phyloP scores from a whole-genome alignment of 140 eudicot species.

The Cichorium intybus region DNA sequence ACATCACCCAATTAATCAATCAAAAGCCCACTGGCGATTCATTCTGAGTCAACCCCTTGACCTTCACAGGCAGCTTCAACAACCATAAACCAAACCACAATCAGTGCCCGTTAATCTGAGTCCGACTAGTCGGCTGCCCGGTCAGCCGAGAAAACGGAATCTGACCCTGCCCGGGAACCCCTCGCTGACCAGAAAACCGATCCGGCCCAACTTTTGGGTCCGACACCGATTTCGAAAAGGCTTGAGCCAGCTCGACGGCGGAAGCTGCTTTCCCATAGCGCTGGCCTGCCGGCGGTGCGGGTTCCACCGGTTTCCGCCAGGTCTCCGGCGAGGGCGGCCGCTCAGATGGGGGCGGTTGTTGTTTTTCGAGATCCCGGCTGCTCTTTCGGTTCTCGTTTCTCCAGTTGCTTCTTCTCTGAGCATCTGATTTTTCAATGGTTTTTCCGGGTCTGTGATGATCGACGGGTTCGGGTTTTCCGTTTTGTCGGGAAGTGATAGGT shows the following conservation, averaged over 20 bases:
- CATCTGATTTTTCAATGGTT: conserved; percentile 48
- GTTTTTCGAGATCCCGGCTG: conserved; percentile 57
- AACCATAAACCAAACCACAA: not conserved
- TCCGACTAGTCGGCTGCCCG: conserved; percentile 50
- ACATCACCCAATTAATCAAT: too few species aligned
- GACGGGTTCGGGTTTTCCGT: conserved; percentile 47
- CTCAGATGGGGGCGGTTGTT: conserved; percentile 28
- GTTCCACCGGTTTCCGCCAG: conserved; percentile 90
- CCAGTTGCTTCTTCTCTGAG: conserved; percentile 77
- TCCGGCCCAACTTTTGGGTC: conserved; percentile 57
- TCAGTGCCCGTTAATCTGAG: conserved; percentile 89
- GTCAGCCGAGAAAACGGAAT: conserved; percentile 86
- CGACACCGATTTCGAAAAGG: conserved; percentile 76
- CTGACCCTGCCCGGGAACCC: conserved; percentile 54
- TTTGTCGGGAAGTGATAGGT: conserved; percentile 39
- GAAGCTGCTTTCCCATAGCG: conserved; percentile 85
- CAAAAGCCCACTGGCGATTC: not conserved
- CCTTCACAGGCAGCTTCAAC: conserved; percentile 13
- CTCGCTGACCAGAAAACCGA: conserved; percentile 58
- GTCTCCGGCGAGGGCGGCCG: conserved; percentile 94
- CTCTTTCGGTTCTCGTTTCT: conserved; percentile 63
- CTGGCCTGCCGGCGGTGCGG: conserved; percentile 40
- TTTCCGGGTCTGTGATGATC: conserved; percentile 53
- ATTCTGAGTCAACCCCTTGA: conserved; percentile 9
- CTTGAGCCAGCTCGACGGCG: conserved; percentile 92